Evolutionary conservation across 2,329 filamentous ascomycete species (phyloP).

Genomic region (Cryphonectria naterciae): DNA sequence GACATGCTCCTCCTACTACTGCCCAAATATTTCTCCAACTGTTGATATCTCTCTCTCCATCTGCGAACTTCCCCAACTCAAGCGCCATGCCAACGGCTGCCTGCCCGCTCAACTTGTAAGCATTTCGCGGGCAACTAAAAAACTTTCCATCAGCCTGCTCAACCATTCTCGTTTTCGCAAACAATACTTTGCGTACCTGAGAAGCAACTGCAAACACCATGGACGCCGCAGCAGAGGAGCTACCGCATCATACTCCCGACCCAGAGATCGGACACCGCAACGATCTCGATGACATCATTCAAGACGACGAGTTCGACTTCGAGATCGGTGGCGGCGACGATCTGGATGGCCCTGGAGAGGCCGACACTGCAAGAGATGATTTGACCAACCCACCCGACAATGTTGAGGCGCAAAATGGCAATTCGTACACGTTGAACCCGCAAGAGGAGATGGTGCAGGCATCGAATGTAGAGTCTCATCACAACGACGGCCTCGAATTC

Average conservation of each 20-base stretch:
- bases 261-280: slow-evolving; percentile 22
- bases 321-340: slow-evolving; percentile 36
- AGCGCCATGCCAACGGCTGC: slow-evolving; percentile 2
- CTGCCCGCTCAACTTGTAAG: neutral
- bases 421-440: slow-evolving; percentile 1
- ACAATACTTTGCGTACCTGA: neutral
- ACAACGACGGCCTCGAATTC: neutral
- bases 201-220: slow-evolving; percentile 27
- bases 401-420: neutral
- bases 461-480: neutral
- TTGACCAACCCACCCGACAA: neutral
- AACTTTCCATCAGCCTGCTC: slow-evolving; percentile 6
- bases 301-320: slow-evolving; percentile 39
- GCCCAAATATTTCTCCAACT: too few relatives aligned
- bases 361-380: slow-evolving; percentile 13
- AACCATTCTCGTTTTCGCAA: neutral
- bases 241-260: slow-evolving; percentile 15
- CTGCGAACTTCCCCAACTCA: neutral
- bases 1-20: neutral
- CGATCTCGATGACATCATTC: slow-evolving; percentile 26
- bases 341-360: slow-evolving; percentile 20
- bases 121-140: neutral
- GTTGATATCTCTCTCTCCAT: neutral
- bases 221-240: slow-evolving; percentile 29
- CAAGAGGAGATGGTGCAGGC: slow-evolving; percentile 10